phyloP scores from a whole-genome alignment of 225 moss, liverwort and hornwort species.

The Ulota crispa region DNA sequence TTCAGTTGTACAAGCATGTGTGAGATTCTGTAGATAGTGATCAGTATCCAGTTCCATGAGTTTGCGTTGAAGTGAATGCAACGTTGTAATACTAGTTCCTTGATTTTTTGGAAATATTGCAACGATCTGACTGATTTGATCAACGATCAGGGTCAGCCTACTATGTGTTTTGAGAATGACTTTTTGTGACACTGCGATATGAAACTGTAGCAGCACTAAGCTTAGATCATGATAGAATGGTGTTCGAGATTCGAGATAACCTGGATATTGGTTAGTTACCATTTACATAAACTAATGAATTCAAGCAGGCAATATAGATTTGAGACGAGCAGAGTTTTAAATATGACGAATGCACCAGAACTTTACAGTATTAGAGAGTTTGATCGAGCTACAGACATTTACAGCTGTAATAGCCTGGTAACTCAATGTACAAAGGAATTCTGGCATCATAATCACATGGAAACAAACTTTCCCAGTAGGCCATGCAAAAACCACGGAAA shows the following conservation, averaged over 20 bases:
- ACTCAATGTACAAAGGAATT: conserved; percentile 18
- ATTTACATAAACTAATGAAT: not conserved
- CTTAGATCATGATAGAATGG: not conserved
- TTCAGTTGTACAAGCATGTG: not conserved
- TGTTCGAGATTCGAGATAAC: not conserved
- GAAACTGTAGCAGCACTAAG: not conserved
- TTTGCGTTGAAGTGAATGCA: conserved; percentile 14
- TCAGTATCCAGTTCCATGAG: not conserved
- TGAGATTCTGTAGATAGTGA: not conserved
- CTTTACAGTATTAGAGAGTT: conserved; percentile 15
- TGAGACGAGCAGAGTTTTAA: not conserved
- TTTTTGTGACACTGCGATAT: not conserved
- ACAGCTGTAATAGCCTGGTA: conserved; percentile 2
- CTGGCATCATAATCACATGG: not conserved
- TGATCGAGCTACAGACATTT: conserved; percentile 9
- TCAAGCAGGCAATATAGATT: not conserved
- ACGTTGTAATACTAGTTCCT: not conserved
- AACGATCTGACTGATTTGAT: not conserved
- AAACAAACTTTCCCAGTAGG: not conserved
- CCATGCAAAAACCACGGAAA: not conserved
- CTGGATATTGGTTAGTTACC: not conserved
- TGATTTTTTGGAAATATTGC: not conserved
- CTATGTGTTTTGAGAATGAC: too few species aligned
- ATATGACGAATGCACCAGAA: not conserved
- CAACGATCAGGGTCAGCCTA: not conserved